Evolutionary conservation across 208 protist genomes (phyloP), one percentile per base, ranked within the genome.

Genomic region (Crithidia sp.): DNA sequence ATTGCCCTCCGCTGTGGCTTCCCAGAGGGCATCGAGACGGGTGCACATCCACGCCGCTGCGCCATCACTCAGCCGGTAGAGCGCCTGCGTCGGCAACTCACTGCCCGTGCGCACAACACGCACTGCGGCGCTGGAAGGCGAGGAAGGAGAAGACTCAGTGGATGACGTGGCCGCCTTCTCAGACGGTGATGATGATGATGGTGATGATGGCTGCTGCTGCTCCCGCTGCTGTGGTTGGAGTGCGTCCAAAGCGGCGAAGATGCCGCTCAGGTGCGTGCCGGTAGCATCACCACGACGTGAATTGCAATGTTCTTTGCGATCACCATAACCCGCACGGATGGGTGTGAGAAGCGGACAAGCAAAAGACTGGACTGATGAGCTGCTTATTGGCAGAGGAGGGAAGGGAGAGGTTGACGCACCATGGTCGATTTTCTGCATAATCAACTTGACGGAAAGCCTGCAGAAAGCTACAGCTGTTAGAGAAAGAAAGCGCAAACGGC

Each of bases 11-110:
- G 40, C 7, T 16, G 53, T 28, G 43, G 57, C 49, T 10, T 60
- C 67, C 74, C 74, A 79, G 9, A 73, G 52, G n/a, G 49, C n/a
- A 12, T 79, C 74, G 14, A 79, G 67, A 5, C 64, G 60, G 59
- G 54, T 57, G 55, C 74, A 79, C 67, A 79, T 63, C 74, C 66
- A 74, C 53, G 67, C 74, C n/a, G 66, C 67, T 5, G 67, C 74
- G 4, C 67, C 74, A 37, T 63, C 61, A 5, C 52, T 36, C 41
- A 69, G 28, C 44, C 54, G 49, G 12, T 67, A 57, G n/a, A 43
- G 44, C 14, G 44, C 12, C 28, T 13, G 10, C 7, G 13, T 2
- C 28, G 57, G 12, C 39, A 7, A 9, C 28, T 28, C 28, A 28
- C 28, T 28, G 28, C 28, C 28, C 28, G 28, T 28, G 1, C 28